These are phyloP conservation scores for Miscanthus lutarioriparius DNA, from an alignment of 176 grass and related monocot species.

Conservation along the genomic window DNA sequence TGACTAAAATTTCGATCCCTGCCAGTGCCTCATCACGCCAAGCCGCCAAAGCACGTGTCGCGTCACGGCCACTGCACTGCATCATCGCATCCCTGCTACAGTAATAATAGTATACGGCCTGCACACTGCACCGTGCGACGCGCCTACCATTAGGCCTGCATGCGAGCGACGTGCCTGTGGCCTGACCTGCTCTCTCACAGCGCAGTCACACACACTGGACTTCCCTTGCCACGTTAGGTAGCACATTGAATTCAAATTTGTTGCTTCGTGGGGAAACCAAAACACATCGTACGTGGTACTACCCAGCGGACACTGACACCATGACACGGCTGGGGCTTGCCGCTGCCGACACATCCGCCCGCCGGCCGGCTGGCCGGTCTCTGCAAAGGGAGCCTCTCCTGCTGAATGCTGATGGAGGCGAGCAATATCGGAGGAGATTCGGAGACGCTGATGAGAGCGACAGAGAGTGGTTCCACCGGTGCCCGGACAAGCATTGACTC, in stretches of 20 bases:
- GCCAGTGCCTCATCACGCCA: no score
- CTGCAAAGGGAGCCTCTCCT: no score
- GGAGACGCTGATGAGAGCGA: not conserved
- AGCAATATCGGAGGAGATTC: no score
- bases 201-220: not conserved
- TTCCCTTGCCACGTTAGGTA: not conserved
- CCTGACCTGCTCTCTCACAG: no score
- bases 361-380: no score
- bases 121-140: not conserved
- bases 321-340: not conserved
- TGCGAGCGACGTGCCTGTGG: no score
- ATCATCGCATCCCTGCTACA: not conserved
- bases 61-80: not conserved
- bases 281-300: not conserved
- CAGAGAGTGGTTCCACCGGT: no score
- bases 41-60: conserved; percentile 14
- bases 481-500: conserved; percentile 22
- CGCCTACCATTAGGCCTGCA: not conserved
- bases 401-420: not conserved
- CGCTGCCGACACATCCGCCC: not conserved
- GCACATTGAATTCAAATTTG: not conserved
- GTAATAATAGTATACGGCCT: not conserved
- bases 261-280: not conserved
- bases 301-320: not conserved
- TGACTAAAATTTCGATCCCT: no score